A percentile compares a stretch with the other conserved stretches of the same genome.
Conservation (phyloP, 768 basidiomycete species). For the Auriscalpium vulgare region DNA sequence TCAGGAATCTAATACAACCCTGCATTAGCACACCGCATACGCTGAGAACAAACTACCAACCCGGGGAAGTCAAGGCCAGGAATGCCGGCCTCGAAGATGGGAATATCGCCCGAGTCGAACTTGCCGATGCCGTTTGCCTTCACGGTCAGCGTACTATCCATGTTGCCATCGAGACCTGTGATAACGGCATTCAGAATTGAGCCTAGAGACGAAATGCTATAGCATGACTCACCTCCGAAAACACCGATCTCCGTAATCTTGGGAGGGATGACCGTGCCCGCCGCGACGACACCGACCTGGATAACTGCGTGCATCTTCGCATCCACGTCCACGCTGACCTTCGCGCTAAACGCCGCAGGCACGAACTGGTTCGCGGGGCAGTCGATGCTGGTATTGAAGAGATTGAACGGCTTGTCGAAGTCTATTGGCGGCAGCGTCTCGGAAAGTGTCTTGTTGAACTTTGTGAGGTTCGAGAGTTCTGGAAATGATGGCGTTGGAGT, state of each 20-base stretch:
- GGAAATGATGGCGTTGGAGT: not conserved
- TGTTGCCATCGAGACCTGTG: not conserved
- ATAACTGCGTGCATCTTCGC: not conserved
- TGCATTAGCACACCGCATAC: slow-evolving; percentile 34
- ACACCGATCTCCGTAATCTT: slow-evolving; percentile 1
- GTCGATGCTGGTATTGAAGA: not conserved
- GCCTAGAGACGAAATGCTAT: not conserved
- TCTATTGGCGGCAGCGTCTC: not conserved
- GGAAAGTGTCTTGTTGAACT: not conserved
- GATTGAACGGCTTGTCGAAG: not conserved
- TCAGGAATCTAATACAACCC: slow-evolving; percentile 32
- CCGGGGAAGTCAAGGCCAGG: slow-evolving; percentile 32
- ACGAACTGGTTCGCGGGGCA: not conserved
- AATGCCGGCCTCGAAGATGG: slow-evolving; percentile 27
- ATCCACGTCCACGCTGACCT: not conserved
- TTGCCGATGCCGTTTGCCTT: not conserved
- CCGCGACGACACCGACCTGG: slow-evolving; percentile 1
- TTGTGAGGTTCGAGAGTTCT: not conserved
- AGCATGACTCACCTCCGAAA: not conserved
- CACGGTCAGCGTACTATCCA: not conserved
- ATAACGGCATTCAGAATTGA: not conserved
- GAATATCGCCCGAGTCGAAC: not conserved
- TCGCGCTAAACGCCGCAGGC: not conserved
- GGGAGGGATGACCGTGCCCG: slow-evolving; percentile 4
- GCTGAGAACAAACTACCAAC: slow-evolving; percentile 12